These are phyloP conservation scores for Tephrocybe rancida DNA, from an alignment of 768 basidiomycete species.

Conservation along the genomic window DNA sequence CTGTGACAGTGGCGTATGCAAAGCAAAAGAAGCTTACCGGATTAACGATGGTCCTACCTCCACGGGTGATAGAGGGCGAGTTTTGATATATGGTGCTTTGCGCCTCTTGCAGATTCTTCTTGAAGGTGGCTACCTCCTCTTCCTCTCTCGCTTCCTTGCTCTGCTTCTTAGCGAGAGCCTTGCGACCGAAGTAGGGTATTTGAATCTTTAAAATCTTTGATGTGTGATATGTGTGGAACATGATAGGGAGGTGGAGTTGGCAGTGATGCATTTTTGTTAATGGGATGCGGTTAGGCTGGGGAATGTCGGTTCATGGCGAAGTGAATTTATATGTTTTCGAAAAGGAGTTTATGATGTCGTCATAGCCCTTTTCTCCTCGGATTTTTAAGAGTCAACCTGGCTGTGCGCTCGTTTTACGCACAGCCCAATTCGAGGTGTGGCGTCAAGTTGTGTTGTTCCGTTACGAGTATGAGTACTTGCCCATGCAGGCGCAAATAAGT, in stretches of 20 bases:
- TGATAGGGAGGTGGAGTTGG: too few species aligned
- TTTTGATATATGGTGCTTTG: slow-evolving; percentile 4
- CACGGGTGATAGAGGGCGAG: not conserved
- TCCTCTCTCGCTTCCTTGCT: not conserved
- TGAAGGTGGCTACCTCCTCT: slow-evolving; percentile 4
- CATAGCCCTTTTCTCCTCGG: not conserved
- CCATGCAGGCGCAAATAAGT: too few species aligned
- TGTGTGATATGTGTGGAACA: too few species aligned
- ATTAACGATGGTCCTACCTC: slow-evolving; percentile 4
- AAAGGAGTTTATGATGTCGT: slow-evolving; percentile 4
- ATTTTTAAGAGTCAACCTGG: too few species aligned
- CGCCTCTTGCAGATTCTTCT: slow-evolving; percentile 3
- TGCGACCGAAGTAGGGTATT: slow-evolving; percentile 9
- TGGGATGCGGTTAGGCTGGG: not conserved
- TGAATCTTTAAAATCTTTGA: not conserved
- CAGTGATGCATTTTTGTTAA: not conserved
- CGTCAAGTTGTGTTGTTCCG: too few species aligned
- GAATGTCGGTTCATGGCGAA: too few species aligned
- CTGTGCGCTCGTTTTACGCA: too few species aligned
- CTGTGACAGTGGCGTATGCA: not conserved
- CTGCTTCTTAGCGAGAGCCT: not conserved
- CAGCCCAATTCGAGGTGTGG: too few species aligned
- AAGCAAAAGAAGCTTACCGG: slow-evolving; percentile 1
- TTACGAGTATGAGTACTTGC: too few species aligned
- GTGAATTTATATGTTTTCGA: not conserved